A percentile compares a stretch with the other conserved stretches of the same genome.
These are phyloP conservation scores for Gremmenia infestans DNA, from an alignment of 2,329 filamentous ascomycete species.

Conservation along the genomic window DNA sequence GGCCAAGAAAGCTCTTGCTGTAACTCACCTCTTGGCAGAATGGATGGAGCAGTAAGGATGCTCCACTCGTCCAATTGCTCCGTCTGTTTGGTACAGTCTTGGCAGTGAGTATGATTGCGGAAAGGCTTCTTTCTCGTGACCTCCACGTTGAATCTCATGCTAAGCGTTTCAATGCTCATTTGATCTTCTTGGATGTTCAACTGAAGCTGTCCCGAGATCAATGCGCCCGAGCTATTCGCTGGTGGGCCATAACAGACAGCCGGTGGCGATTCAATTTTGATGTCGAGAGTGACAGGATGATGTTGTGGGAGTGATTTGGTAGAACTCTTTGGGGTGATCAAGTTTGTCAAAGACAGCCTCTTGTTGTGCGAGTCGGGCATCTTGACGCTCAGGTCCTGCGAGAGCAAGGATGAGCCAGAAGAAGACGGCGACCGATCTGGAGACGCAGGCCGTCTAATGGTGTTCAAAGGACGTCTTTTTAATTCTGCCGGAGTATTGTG, in stretches of 20 bases:
- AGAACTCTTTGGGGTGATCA: slow-evolving; percentile 24
- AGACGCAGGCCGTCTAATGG: slow-evolving; percentile 10
- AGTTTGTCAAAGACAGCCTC: slow-evolving; percentile 22
- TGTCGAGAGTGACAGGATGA: slow-evolving; percentile 19
- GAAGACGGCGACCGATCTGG: slow-evolving; percentile 14
- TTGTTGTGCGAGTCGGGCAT: slow-evolving; percentile 25
- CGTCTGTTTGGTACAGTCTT: slow-evolving; percentile 65
- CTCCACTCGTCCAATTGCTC: slow-evolving; percentile 76
- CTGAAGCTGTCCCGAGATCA: slow-evolving; percentile 79
- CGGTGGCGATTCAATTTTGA: slow-evolving; percentile 48
- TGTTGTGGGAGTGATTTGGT: slow-evolving; percentile 21
- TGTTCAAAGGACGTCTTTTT: slow-evolving; percentile 19
- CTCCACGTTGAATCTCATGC: slow-evolving; percentile 65
- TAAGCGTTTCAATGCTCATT: slow-evolving; percentile 66
- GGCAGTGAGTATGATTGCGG: slow-evolving; percentile 59
- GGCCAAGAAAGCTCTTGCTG: background rate
- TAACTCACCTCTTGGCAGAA: slow-evolving; percentile 44
- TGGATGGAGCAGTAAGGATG: slow-evolving; percentile 57
- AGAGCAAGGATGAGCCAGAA: slow-evolving; percentile 11
- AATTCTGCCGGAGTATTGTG: slow-evolving; percentile 17
- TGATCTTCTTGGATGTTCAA: slow-evolving; percentile 64
- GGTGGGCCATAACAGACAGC: slow-evolving; percentile 67
- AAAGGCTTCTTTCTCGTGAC: slow-evolving; percentile 79
- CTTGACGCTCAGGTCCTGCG: slow-evolving; percentile 12
- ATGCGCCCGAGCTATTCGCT: slow-evolving; percentile 71